Evolutionary conservation across 2,329 filamentous ascomycete genomes (phyloP).

Genomic region (Sclerotiophoma versabilis): DNA sequence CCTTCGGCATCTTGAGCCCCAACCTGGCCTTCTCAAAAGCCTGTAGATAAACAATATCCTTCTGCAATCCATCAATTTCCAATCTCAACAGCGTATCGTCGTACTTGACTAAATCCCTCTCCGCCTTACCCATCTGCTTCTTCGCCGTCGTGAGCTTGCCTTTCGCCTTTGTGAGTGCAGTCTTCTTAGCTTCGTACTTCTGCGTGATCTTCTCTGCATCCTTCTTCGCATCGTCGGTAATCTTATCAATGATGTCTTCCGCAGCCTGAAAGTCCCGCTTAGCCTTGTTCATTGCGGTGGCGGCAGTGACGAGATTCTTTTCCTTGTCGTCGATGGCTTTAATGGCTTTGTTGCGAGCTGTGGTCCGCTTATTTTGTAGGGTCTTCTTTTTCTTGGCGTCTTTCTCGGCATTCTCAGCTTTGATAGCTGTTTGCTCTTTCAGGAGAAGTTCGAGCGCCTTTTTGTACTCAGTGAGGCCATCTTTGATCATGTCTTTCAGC

Average conservation of each 20-base stretch:
- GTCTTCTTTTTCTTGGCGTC: conserved; percentile 5
- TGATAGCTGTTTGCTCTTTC: neutral
- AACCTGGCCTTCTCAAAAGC: conserved; percentile 1
- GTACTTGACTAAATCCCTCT: neutral
- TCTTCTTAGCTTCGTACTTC: neutral
- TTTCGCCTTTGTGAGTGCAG: conserved; percentile 1
- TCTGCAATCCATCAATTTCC: neutral
- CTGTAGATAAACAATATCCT: conserved; percentile 2
- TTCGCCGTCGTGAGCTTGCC: conserved; percentile 1
- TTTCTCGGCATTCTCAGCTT: neutral
- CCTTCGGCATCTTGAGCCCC: conserved; percentile 7
- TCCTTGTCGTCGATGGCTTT: neutral
- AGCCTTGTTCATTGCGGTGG: neutral
- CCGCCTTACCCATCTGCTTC: conserved; percentile 2
- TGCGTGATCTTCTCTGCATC: neutral
- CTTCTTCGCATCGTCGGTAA: neutral
- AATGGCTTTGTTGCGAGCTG: conserved; percentile 2
- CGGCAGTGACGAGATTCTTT: neutral
- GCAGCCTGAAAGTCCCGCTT: neutral
- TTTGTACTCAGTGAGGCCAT: neutral
- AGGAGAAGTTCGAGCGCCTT: neutral
- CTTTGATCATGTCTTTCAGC: neutral
- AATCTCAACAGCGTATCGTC: neutral
- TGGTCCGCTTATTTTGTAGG: conserved; percentile 2
- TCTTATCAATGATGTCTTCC: conserved; percentile 1